Base-by-base conservation (phyloP, 345 rosid genomes). In the Atalantia buxifolia region DNA sequence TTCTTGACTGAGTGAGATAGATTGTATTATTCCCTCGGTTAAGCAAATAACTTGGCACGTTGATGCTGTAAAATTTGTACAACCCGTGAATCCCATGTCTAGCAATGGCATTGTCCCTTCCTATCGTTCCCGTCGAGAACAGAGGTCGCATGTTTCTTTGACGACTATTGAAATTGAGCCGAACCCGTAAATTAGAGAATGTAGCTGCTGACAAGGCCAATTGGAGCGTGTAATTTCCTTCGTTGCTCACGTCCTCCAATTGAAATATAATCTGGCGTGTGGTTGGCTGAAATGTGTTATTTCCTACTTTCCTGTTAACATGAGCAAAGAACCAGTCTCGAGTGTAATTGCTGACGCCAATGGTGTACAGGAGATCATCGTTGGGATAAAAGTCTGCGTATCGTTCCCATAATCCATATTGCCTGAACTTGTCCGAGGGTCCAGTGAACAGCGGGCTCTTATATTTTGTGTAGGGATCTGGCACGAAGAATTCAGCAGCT, bases 271-370 rank as follows among this genome's bases (percentile, higher is more conserved):
- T 89, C 79, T 81, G 82, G 96, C 98, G 92, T 76, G 98, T 93
- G 1, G 98, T 90, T 57, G 82, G 74, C 59, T 71, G 2, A 50
- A 72, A 78, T 24, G 76, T 84, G 22, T 40, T 31, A 55, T 87
- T 84, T 74, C 85, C 86, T 22, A 7, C 19, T 2, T 84, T 75
- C 84, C 97, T 93, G 76, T 72, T 78, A 75, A 91, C 91, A 18
- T 95, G 99, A 40, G 94, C 96, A 81, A 80, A 93, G 86, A 92
- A 93, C 99, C 99, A 95, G 78, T 89, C 87, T 74, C 71, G 80
- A 27, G 42, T 66, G 69, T 87, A 85, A 79, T 93, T 79, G 59
- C 88, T 86, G 19, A 71, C 68, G 24, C 90, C 92, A 57, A 81
- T 76, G 1, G 16, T 82, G 82, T 84, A 95, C 36, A 81, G 68